These are phyloP conservation scores for Fusarium sp. DNA, from an alignment of 2,329 filamentous ascomycete genomes.

Conservation along the genomic window DNA sequence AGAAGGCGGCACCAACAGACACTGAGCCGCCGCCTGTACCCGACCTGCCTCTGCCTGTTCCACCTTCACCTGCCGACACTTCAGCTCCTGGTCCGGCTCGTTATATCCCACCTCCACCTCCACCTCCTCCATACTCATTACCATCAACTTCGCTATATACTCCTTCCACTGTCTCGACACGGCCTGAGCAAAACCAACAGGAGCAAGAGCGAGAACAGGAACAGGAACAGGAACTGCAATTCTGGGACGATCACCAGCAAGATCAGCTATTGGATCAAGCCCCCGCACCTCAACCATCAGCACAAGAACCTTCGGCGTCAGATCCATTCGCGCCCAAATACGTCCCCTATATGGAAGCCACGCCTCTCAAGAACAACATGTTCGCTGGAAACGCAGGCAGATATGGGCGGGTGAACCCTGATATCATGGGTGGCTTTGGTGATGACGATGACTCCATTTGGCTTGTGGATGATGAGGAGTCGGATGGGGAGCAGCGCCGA, in stretches of 20 bases:
- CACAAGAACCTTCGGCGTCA: background rate
- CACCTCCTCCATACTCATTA: conserved; percentile 4
- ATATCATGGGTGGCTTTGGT: conserved; percentile 46
- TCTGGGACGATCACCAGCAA: background rate
- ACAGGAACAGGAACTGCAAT: background rate
- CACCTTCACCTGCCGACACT: background rate
- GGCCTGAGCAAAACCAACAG: background rate
- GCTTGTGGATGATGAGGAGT: conserved; percentile 45
- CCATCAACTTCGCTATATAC: conserved; percentile 8
- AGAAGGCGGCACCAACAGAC: conserved; percentile 12
- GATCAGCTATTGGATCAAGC: background rate
- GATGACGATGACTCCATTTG: conserved; percentile 45
- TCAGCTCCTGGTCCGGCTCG: background rate
- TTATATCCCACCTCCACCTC: background rate
- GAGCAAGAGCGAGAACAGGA: background rate
- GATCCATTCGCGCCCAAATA: conserved; percentile 31
- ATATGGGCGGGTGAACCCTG: conserved; percentile 46
- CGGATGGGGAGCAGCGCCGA: conserved; percentile 25
- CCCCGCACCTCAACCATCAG: background rate
- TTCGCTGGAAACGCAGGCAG: conserved; percentile 35
- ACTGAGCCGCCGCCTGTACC: conserved; percentile 10
- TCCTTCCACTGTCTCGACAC: conserved; percentile 1
- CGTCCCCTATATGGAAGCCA: conserved; percentile 38
- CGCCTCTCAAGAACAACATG: conserved; percentile 44
- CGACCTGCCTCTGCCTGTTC: conserved; percentile 12